Base-by-base conservation (phyloP, 345 rosid species). In the Viola odorata region DNA sequence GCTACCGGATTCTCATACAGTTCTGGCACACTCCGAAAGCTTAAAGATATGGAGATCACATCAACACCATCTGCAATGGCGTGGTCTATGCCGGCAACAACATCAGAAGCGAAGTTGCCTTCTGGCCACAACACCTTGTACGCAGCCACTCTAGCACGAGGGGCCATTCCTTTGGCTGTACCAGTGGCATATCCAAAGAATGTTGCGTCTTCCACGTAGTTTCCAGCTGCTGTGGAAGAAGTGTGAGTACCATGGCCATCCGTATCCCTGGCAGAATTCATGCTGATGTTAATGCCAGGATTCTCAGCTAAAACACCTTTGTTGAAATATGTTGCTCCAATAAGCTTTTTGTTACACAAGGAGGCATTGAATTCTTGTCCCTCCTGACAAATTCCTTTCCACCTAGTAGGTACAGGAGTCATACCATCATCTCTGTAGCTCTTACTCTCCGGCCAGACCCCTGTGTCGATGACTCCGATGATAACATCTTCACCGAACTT, bases 241-340 rank as follows among this genome's bases (percentile, higher is more conserved):
- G 78, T 70, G 58, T 77, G 81, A 1, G 81, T 73, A 4, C 81
- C 81, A 44, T 77, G 81, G 2, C 81, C 81, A 0, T 3, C 1
- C 3, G 41, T 53, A 17, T 78, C 82, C 12, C 77, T 57, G 16
- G 78, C 50, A 13, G 79, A 78, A 36, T 67, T 70, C 69, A 75
- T 66, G 42, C 51, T n/a, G 16, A 75, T 62, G 12, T 36, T 70
- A 8, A 57, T 3, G n/a, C 55, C 38, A 1, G 72, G 78, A 16
- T 70, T 53, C 5, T 55, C 54, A 2, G 78, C 75, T 9, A 65
- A 0, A 5, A 71, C 64, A 9, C 83, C 84, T 53, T 80, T 83
- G 65, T 80, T 64, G 62, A 73, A 83, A 50, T 73, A 80, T 16
- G 80, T 71, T 65, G 84, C 86, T 57, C 86, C 86, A 1, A 75